These are phyloP conservation scores for Periconia macrospinosa DNA, from an alignment of 2,329 filamentous ascomycete genomes.

Conservation along the genomic window DNA sequence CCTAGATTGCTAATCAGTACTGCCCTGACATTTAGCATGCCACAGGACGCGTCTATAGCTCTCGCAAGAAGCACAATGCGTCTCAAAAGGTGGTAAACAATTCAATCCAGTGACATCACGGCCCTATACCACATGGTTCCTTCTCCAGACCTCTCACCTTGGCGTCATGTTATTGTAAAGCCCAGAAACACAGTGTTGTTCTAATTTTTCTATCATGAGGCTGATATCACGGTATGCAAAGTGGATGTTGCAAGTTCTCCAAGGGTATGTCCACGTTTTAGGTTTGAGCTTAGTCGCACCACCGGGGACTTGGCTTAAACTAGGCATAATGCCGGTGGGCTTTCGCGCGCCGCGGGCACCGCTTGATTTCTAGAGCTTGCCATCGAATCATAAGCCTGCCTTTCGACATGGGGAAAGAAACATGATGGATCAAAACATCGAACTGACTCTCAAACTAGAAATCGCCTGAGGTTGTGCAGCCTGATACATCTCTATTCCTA, in stretches of 20 bases:
- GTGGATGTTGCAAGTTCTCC: neutral
- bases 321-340: neutral
- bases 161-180: neutral
- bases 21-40: neutral
- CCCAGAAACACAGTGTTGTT: no score
- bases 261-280: neutral
- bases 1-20: neutral
- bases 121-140: neutral
- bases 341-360: neutral
- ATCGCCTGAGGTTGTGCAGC: no score
- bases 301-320: neutral
- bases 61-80: neutral
- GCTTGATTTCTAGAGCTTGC: neutral
- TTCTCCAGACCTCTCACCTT: neutral
- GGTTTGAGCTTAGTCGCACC: neutral
- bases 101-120: neutral
- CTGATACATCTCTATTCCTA: no score
- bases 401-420: neutral
- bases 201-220: neutral
- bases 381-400: neutral
- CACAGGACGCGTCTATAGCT: neutral
- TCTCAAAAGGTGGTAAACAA: neutral
- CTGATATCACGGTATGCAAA: neutral
- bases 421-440: neutral
- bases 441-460: no score